These are phyloP conservation scores for Kluyveromyces marxianus DNA, from an alignment of 1,139 yeast genomes.

Conservation along the genomic window DNA sequence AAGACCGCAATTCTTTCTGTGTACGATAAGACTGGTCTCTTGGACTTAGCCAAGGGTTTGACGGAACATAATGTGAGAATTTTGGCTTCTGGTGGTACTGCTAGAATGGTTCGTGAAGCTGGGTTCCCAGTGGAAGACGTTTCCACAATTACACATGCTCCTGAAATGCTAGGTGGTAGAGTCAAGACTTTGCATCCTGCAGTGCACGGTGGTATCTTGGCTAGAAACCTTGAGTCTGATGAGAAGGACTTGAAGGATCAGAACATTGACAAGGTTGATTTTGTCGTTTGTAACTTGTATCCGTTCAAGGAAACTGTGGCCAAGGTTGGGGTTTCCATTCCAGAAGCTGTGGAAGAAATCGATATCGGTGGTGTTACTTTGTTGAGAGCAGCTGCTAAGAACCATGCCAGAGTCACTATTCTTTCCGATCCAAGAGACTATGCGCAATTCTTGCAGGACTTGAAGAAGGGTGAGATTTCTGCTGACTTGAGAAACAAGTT, in stretches of 20 bases:
- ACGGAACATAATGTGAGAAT: constrained; percentile 82
- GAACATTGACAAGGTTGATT: constrained; percentile 91
- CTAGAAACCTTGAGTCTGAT: constrained; percentile 85
- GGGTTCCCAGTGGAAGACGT: constrained; percentile 98
- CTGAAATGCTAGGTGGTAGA: constrained; percentile 98
- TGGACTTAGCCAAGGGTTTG: constrained; percentile 93
- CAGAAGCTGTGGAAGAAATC: constrained; percentile 96
- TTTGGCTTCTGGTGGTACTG: constrained; percentile 96
- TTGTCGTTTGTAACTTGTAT: constrained; percentile 92
- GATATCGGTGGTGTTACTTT: constrained; percentile 98
- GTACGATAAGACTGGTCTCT: constrained; percentile 91
- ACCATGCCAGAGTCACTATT: constrained; percentile 92
- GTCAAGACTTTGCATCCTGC: constrained; percentile 98
- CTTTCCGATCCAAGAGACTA: constrained; percentile 92
- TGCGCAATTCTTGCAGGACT: constrained; percentile 75
- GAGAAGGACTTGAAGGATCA: constrained; percentile 80
- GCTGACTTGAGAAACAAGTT: constrained; percentile 67
- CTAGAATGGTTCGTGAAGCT: constrained; percentile 88
- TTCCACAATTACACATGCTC: constrained; percentile 90
- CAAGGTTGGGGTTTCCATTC: constrained; percentile 89
- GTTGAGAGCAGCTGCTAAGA: constrained; percentile 97
- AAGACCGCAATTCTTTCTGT: constrained; percentile 95
- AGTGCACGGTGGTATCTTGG: constrained; percentile 96
- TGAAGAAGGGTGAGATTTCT: constrained; percentile 63
- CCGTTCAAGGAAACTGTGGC: constrained; percentile 97